phyloP scores from a whole-genome alignment of 2,329 filamentous ascomycete genomes.

The Curvularia spicifera region DNA sequence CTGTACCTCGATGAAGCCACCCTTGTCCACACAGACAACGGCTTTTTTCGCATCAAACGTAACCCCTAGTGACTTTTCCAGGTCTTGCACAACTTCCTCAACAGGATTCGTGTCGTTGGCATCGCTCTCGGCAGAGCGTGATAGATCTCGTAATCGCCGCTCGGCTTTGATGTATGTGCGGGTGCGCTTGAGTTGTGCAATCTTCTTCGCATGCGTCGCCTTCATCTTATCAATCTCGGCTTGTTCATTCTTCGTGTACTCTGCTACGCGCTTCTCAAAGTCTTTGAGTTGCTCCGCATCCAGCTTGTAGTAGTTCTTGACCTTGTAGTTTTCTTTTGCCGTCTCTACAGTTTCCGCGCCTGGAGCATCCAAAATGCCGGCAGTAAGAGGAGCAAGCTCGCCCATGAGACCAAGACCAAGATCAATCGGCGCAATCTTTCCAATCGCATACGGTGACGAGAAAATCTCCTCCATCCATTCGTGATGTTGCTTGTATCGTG shows the following conservation, averaged over 20 bases:
- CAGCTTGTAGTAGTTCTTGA: conserved; percentile 69
- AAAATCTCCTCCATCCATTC: conserved; percentile 99
- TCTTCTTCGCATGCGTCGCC: conserved; percentile 74
- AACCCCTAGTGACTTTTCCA: conserved; percentile 74
- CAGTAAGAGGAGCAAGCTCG: conserved; percentile 79
- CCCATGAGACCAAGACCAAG: conserved; percentile 81
- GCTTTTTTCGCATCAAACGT: conserved; percentile 69
- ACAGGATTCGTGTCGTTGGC: conserved; percentile 56
- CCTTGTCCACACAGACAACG: conserved; percentile 76
- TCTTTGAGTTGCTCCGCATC: conserved; percentile 80
- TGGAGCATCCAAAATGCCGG: conserved; percentile 77
- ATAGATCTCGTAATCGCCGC: conserved; percentile 72
- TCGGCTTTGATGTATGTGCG: conserved; percentile 76
- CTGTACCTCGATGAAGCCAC: conserved; percentile 70
- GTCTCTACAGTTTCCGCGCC: conserved; percentile 39
- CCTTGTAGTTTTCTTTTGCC: conserved; percentile 35
- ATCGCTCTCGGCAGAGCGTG: conserved; percentile 51
- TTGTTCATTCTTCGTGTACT: conserved; percentile 74
- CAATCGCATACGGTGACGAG: conserved; percentile 84
- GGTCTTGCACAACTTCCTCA: conserved; percentile 75
- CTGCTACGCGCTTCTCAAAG: conserved; percentile 78
- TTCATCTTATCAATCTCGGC: conserved; percentile 87
- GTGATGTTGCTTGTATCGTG: conserved; percentile 91
- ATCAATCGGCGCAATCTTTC: conserved; percentile 85
- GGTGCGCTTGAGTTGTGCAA: conserved; percentile 75